Percentiles rank a stretch among this genome's conserved stretches.
phyloP scores from a whole-genome alignment of 305 asterid genomes.

The Fraxinus xanthoxyloides region DNA sequence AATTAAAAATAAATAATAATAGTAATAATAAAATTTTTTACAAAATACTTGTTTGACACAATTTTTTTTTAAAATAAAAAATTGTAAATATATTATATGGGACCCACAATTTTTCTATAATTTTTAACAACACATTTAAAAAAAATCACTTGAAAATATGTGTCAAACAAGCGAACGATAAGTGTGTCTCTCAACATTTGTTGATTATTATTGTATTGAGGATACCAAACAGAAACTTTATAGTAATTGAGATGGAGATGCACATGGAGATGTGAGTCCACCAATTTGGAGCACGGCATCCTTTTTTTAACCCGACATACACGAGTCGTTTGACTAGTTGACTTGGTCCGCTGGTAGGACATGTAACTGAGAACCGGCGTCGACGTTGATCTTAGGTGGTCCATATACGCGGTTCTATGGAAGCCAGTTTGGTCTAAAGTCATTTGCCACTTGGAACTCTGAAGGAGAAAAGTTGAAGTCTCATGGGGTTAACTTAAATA shows the following conservation, averaged over 20 bases:
- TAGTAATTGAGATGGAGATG: not conserved
- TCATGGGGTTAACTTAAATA: not conserved
- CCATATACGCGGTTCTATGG: not conserved
- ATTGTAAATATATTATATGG: no score
- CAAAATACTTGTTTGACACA: no score
- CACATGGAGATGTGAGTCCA: not conserved
- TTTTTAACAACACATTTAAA: no score
- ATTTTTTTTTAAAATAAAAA: no score
- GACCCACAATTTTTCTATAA: no score
- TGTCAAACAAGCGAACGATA: no score
- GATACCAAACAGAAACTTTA: not conserved
- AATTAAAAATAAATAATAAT: no score
- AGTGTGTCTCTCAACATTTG: not conserved
- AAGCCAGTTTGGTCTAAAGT: not conserved
- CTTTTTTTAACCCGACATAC: not conserved
- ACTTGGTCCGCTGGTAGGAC: not conserved
- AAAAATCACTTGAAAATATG: no score
- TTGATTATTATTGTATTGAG: not conserved
- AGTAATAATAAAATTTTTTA: no score
- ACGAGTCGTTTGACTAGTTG: constrained; percentile 12
- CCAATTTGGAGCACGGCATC: not conserved
- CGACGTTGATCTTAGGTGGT: not conserved
- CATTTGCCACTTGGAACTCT: not conserved
- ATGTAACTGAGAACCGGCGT: not conserved
- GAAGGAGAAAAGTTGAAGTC: not conserved